These are phyloP conservation scores for Anthracocystis setariae DNA, from an alignment of 1,284 basidiomycete genomes.

Conservation along the genomic window DNA sequence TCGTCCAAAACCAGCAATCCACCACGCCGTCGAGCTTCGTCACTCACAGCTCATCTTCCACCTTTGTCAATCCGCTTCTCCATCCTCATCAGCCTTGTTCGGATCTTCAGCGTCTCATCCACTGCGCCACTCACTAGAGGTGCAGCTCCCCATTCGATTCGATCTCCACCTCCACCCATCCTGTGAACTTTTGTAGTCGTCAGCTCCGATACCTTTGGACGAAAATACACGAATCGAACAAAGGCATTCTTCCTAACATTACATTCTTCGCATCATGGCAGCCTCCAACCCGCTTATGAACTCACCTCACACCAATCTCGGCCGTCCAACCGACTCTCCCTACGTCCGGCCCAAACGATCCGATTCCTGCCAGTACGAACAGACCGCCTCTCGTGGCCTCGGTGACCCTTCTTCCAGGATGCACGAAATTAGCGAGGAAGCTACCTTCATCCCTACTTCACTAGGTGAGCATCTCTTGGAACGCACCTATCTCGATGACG, in stretches of 20 bases:
- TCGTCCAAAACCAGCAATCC: too few relatives aligned
- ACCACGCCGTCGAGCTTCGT: too few relatives aligned
- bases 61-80: too few relatives aligned
- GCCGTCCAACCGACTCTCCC: conserved; percentile 17
- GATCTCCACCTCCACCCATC: background rate
- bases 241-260: conserved; percentile 10
- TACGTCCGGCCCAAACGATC: conserved; percentile 33
- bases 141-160: background rate
- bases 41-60: too few relatives aligned
- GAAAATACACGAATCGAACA: conserved; percentile 44
- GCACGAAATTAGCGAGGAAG: conserved; percentile 27
- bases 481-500: conserved; percentile 51
- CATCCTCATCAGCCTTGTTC: too few relatives aligned
- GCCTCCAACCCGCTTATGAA: conserved; percentile 37
- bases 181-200: conserved; percentile 4
- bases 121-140: background rate
- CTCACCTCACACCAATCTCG: conserved; percentile 21
- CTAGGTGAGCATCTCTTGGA: conserved; percentile 45
- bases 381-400: conserved; percentile 7
- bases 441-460: conserved; percentile 40
- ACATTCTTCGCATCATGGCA: conserved; percentile 19
- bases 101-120: too few relatives aligned
- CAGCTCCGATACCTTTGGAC: conserved; percentile 31
- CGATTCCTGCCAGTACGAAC: conserved; percentile 18
- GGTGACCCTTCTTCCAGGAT: conserved; percentile 14